phyloP scores from a whole-genome alignment of 202 grass and related monocot species.

The Hordeum pubiflorum region DNA sequence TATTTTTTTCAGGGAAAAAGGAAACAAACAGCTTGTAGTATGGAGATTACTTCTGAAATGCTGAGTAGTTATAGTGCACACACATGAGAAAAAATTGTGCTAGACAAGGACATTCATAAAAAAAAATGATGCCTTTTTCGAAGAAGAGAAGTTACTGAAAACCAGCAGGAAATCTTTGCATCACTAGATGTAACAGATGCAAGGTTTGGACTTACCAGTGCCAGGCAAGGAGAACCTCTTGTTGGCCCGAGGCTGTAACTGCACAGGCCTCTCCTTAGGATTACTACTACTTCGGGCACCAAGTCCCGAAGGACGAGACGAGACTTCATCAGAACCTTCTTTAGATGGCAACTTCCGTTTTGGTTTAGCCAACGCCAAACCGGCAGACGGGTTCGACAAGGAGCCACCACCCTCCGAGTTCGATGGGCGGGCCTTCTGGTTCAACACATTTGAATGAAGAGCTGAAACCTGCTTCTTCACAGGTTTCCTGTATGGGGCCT shows the following conservation, averaged over 20 bases:
- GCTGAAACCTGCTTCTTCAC: conserved; percentile 47
- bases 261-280: conserved; percentile 54
- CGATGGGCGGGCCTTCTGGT: conserved; percentile 39
- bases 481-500: conserved; percentile 32
- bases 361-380: conserved; percentile 36
- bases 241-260: conserved; percentile 37
- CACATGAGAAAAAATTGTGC: background rate
- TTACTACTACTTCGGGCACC: conserved; percentile 51
- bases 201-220: conserved; percentile 34
- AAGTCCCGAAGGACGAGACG: conserved; percentile 41
- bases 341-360: conserved; percentile 49
- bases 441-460: conserved; percentile 33
- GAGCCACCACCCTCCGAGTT: conserved; percentile 51
- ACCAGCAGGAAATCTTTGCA: background rate
- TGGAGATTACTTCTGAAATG: background rate
- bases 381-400: conserved; percentile 35
- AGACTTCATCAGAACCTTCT: conserved; percentile 50
- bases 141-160: background rate
- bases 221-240: conserved; percentile 68
- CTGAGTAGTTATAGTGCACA: no score
- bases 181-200: background rate
- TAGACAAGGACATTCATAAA: background rate
- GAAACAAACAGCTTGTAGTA: background rate
- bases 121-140: background rate
- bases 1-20: background rate